Base-by-base conservation (phyloP, 768 basidiomycete genomes). In the Mycena rosella region DNA sequence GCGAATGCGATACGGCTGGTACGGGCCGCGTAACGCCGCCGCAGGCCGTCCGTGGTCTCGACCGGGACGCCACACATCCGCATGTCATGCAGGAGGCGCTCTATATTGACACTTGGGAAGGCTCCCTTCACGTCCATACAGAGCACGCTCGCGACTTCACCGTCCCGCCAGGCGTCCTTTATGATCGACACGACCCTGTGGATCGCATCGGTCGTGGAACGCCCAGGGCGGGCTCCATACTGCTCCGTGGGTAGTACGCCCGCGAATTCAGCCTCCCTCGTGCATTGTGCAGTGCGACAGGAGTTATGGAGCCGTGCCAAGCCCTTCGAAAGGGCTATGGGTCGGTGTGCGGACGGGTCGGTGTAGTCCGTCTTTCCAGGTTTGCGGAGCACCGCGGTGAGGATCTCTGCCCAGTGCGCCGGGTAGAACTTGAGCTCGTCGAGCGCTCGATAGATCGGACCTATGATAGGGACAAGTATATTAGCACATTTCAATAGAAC, bases 191-290 rank as follows among this genome's bases (percentile, higher is more conserved):
- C 40, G 4, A 42, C 40, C 40, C 17, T 42, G 40, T 42, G 40
- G 8, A 42, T 17, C 15, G 40, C 40, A n/a, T 85, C 81, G 0
- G 76, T 77, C 0, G 84, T 81, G 4, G 78, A 73, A 0, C 81
- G 32, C 0, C 84, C 83, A 6, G 83, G 79, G 1, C 81, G 26
- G 0, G 80, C 79, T 0, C 84, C 80, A 54, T 83, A 84, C 56
- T 85, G 81, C 4, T 49, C 77, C 6, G 32, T 5, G 5, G 32
- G 32, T 11, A 34, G 32, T 5, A 34, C 11, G 6, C 32, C 32
- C 32, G 32, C 32, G 6, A 34, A 5, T 11, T 34, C 32, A 11
- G 32, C 32, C 32, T 34, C 32, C 32, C 32, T 34, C 32, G 32
- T 6, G 6, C 6, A 6, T 11, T 34, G 32, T 34, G 11, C 32